Conservation (phyloP, 2,329 filamentous ascomycete genomes). For the Phaeosphaeria sp. region DNA sequence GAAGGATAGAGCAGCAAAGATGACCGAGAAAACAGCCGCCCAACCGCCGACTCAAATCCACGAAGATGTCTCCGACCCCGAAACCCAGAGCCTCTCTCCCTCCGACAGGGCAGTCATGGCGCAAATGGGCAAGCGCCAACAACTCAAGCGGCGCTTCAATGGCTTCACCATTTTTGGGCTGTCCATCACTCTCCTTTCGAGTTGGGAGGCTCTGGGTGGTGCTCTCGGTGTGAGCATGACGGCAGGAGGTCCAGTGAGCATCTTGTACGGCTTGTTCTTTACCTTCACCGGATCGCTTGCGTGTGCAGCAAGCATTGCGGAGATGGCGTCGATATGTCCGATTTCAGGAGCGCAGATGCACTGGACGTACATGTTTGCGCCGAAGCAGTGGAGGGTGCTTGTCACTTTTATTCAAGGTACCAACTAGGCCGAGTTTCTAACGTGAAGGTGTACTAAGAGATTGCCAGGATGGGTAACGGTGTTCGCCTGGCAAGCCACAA, state of each 20-base stretch:
- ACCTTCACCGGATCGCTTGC: not conserved
- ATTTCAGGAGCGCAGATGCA: not conserved
- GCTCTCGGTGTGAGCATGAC: not conserved
- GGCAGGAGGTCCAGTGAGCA: not conserved
- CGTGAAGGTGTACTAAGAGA: not conserved
- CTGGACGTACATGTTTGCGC: constrained; percentile 2
- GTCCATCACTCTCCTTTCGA: not conserved
- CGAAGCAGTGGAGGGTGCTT: not conserved
- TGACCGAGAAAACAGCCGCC: not conserved
- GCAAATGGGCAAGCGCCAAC: constrained; percentile 3
- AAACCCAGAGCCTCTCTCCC: not conserved
- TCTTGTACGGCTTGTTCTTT: constrained; percentile 1
- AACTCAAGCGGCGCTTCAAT: constrained; percentile 1
- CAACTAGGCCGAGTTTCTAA: not conserved
- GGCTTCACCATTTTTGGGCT: not conserved
- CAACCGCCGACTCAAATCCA: not conserved
- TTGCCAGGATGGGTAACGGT: not conserved
- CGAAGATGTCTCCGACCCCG: not conserved
- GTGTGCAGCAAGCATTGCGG: not conserved
- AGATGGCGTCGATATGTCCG: not conserved
- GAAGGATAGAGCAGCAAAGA: too few species aligned
- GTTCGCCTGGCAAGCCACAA: constrained; percentile 1
- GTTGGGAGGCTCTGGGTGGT: not conserved
- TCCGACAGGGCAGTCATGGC: not conserved
- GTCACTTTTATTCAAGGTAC: not conserved